Conservation (phyloP, 441 rosid species). For the Eutrema salsugineum region DNA sequence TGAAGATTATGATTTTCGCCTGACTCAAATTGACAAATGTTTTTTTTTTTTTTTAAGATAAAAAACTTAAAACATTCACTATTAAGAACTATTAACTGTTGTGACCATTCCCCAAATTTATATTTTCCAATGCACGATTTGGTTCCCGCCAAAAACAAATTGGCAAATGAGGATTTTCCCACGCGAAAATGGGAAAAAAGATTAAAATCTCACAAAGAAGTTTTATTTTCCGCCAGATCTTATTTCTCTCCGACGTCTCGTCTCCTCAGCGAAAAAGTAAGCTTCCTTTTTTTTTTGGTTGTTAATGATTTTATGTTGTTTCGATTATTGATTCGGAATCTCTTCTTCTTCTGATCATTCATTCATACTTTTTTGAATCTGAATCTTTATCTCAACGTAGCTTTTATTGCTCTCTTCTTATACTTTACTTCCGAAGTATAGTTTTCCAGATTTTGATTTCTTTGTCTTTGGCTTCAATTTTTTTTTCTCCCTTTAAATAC, state of each 20-base stretch:
- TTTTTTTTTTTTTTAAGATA: no score
- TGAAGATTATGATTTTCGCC: no score
- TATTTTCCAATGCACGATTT: neutral
- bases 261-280: neutral
- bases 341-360: neutral
- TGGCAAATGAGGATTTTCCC: conserved; percentile 12
- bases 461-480: neutral
- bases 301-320: conserved; percentile 1
- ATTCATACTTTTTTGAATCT: neutral
- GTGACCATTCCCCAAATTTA: neutral
- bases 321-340: neutral
- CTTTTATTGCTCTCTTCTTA: neutral
- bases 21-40: no score
- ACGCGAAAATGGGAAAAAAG: conserved; percentile 1
- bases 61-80: no score
- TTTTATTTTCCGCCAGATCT: neutral
- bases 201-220: neutral
- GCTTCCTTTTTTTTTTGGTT: neutral
- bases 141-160: conserved; percentile 24
- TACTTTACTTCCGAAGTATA: neutral
- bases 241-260: neutral
- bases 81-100: no score
- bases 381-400: neutral
- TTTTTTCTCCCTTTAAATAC: neutral
- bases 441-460: neutral